phyloP scores from a whole-genome alignment of 768 basidiomycete species.

The Lentinula sp. region DNA sequence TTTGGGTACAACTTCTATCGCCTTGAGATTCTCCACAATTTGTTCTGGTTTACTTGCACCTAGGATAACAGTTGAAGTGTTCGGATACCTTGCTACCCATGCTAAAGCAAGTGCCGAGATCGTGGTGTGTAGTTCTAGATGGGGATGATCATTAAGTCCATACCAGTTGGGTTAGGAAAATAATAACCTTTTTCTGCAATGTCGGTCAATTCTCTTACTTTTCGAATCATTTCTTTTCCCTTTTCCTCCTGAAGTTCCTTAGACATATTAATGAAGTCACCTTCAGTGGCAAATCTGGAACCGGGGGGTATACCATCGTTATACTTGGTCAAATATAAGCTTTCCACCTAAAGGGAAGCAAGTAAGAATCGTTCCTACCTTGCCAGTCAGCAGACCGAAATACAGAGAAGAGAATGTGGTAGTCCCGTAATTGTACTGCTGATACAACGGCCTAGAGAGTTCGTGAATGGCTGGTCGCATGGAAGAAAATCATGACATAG shows the following conservation, averaged over 20 bases:
- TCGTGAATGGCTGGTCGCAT: background rate
- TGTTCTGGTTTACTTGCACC: slow-evolving; percentile 44
- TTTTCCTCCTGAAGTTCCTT: slow-evolving; percentile 48
- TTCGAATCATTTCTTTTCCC: slow-evolving; percentile 64
- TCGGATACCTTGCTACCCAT: slow-evolving; percentile 47
- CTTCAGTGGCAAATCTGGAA: slow-evolving; percentile 61
- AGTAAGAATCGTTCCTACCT: slow-evolving; percentile 29
- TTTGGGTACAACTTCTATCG: slow-evolving; percentile 52
- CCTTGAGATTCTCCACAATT: slow-evolving; percentile 44
- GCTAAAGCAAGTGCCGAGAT: slow-evolving; percentile 53
- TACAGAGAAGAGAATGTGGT: slow-evolving; percentile 74
- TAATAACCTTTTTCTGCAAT: slow-evolving; percentile 25
- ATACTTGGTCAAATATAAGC: slow-evolving; percentile 33
- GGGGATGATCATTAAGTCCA: background rate
- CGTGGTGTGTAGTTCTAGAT: slow-evolving; percentile 36
- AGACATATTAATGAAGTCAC: slow-evolving; percentile 45
- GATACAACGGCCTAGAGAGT: slow-evolving; percentile 46
- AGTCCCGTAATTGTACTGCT: slow-evolving; percentile 60
- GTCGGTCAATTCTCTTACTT: slow-evolving; percentile 61
- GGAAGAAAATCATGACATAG: background rate
- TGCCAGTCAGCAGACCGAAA: slow-evolving; percentile 73
- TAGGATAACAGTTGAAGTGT: slow-evolving; percentile 41
- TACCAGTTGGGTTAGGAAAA: background rate
- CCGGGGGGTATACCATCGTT: slow-evolving; percentile 71
- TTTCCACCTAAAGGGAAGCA: slow-evolving; percentile 4